Evolutionary conservation across 2,329 filamentous ascomycete species (phyloP).

Genomic region (Fusarium musae): DNA sequence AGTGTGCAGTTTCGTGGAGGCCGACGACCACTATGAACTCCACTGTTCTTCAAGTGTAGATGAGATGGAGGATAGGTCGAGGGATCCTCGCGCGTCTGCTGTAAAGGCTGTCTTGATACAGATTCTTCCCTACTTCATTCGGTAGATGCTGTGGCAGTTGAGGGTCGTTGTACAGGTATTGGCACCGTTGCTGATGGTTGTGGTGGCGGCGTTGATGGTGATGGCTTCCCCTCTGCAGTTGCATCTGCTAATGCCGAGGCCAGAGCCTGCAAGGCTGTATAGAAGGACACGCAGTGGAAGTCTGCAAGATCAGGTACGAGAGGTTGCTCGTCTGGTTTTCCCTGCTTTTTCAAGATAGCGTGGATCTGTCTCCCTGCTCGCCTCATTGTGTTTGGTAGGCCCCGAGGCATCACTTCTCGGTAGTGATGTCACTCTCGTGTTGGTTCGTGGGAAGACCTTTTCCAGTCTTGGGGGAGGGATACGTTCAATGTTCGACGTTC

Average conservation of each 20-base stretch:
- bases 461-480: accelerated
- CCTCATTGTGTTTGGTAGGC: too few species aligned
- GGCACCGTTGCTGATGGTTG: neutral
- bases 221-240: too few species aligned
- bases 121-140: constrained; percentile 33
- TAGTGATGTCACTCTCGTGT: neutral
- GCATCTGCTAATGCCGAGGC: too few species aligned
- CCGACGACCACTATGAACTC: neutral
- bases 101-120: constrained; percentile 43
- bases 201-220: neutral
- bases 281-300: neutral
- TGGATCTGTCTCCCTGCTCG: neutral
- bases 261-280: neutral
- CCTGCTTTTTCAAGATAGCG: neutral
- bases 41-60: constrained; percentile 31
- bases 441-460: neutral
- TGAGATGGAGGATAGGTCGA: too few species aligned
- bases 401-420: neutral
- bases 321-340: neutral
- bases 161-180: constrained; percentile 16
- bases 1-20: neutral
- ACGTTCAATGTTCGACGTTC: neutral
- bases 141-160: constrained; percentile 29
- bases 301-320: neutral
- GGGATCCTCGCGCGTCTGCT: neutral